A percentile compares a stretch with the other conserved stretches of the same genome.
These are phyloP conservation scores for Candida krabiensis DNA, from an alignment of 805 yeast species.

Conservation along the genomic window DNA sequence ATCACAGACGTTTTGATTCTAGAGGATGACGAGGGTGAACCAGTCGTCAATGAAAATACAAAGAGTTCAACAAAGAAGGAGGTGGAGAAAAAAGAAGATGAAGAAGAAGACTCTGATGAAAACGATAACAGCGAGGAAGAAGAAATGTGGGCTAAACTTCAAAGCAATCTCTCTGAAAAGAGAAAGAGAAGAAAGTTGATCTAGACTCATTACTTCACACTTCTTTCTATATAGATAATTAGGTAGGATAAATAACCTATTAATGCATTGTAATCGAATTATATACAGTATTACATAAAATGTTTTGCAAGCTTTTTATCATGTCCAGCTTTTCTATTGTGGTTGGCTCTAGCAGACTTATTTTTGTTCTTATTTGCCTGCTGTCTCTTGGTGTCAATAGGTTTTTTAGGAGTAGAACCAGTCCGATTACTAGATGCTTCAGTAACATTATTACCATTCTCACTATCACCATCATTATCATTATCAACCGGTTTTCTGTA, in stretches of 20 bases:
- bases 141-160: conserved; percentile 33
- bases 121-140: conserved; percentile 36
- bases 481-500: conserved; percentile 18
- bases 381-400: conserved; percentile 30
- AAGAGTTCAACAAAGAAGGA: conserved; percentile 28
- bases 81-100: conserved; percentile 39
- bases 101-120: conserved; percentile 33
- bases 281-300: conserved; percentile 5
- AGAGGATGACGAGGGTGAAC: conserved; percentile 41
- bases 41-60: conserved; percentile 22
- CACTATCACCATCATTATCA: conserved; percentile 10
- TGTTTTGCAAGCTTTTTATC: conserved; percentile 48
- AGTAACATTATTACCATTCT: too few relatives aligned
- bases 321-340: conserved; percentile 63
- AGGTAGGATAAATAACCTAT: not conserved
- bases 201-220: too few relatives aligned
- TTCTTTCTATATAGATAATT: not conserved
- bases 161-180: conserved; percentile 21
- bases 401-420: not conserved
- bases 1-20: conserved; percentile 52
- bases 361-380: conserved; percentile 51
- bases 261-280: not conserved
- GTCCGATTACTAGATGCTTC: too few relatives aligned
- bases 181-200: conserved; percentile 31
- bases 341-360: conserved; percentile 60